Percentiles rank a stretch among this genome's conserved stretches.
Conservation (phyloP, 805 yeast genomes). For the Ogataea neopini region DNA sequence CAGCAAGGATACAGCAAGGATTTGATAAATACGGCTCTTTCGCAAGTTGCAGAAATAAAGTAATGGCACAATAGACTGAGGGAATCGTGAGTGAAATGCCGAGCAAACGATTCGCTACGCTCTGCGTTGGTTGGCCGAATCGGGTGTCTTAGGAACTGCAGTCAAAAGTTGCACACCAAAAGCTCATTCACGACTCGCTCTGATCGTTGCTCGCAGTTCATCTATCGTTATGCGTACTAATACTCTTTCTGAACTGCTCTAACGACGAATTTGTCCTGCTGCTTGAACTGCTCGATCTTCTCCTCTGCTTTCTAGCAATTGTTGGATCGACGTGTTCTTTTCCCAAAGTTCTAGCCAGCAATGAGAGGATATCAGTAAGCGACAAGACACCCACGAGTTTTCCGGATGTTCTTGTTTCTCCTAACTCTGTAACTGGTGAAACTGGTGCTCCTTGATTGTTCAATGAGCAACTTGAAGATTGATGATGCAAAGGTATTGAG, state of each 20-base stretch:
- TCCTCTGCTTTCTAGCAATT: conserved; percentile 84
- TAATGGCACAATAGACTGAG: background rate
- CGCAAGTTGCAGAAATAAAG: background rate
- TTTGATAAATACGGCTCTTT: background rate
- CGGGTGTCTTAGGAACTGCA: too few species aligned
- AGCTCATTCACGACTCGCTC: too few species aligned
- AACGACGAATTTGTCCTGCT: conserved; percentile 38
- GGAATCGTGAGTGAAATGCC: too few species aligned
- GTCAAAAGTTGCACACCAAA: too few species aligned
- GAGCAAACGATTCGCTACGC: too few species aligned
- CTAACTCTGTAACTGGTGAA: conserved; percentile 24
- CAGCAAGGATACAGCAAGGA: background rate
- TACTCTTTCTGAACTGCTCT: conserved; percentile 46
- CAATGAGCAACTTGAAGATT: conserved; percentile 10
- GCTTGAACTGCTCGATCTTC: conserved; percentile 54
- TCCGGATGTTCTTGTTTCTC: conserved; percentile 60
- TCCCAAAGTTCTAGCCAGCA: conserved; percentile 76
- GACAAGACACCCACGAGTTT: conserved; percentile 89
- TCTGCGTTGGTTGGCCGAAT: too few species aligned
- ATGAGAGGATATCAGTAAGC: conserved; percentile 82
- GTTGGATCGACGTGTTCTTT: conserved; percentile 73
- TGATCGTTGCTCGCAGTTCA: background rate
- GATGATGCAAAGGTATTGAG: conserved; percentile 19
- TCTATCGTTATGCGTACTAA: conserved; percentile 38
- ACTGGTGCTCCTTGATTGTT: conserved; percentile 3